Evolutionary conservation across 768 basidiomycete genomes (phyloP).

Genomic region (Porpolomopsis calyptriformis): DNA sequence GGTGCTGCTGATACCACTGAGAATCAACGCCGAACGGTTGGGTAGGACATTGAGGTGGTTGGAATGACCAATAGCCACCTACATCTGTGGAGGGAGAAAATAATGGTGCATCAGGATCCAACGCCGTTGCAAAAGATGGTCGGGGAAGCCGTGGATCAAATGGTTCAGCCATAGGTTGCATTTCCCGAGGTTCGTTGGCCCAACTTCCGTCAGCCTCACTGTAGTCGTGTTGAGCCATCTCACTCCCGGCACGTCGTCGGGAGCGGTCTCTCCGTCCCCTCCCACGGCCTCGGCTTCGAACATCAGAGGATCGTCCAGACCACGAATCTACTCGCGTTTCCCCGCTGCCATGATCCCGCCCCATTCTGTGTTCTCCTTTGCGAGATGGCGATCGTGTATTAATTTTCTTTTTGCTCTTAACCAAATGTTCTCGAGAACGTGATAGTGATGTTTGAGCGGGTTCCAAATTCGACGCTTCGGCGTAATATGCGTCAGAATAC

Average conservation of each 20-base stretch:
- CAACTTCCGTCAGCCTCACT: slow-evolving; percentile 11
- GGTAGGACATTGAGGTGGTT: slow-evolving; percentile 12
- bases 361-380: slow-evolving; percentile 4
- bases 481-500: slow-evolving; percentile 42
- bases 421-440: too few species aligned
- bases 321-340: slow-evolving; percentile 16
- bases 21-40: slow-evolving; percentile 10
- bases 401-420: too few species aligned
- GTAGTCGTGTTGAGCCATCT: slow-evolving; percentile 7
- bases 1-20: slow-evolving; percentile 11
- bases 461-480: slow-evolving; percentile 14
- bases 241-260: background rate
- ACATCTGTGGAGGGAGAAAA: slow-evolving; percentile 10
- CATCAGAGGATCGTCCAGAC: slow-evolving; percentile 13
- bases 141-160: slow-evolving; percentile 21
- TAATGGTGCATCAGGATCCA: slow-evolving; percentile 14
- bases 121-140: too few species aligned
- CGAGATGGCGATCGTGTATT: slow-evolving; percentile 1
- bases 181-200: slow-evolving; percentile 13
- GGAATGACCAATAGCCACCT: slow-evolving; percentile 11
- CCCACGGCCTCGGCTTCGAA: slow-evolving; percentile 27
- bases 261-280: slow-evolving; percentile 18
- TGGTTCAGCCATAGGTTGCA: slow-evolving; percentile 17
- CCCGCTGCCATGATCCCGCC: slow-evolving; percentile 25
- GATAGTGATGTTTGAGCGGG: slow-evolving; percentile 1